Conservation (phyloP, 75 land plant genomes). For the Pinus tabuliformis region DNA sequence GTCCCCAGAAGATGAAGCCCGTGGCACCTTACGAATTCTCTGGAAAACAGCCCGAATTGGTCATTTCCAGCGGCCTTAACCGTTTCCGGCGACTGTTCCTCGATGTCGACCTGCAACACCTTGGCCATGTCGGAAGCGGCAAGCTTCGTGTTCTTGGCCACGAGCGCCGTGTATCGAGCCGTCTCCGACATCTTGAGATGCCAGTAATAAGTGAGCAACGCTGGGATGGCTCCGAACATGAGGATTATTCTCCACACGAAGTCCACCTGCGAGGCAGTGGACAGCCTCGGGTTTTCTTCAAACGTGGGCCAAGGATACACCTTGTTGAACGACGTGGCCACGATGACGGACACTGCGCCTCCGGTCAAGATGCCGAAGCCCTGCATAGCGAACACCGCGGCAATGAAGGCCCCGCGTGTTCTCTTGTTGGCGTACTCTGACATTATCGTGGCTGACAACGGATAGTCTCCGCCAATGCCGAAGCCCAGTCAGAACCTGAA, state of each 20-base stretch:
- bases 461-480: slow-evolving; percentile 57
- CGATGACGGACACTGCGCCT: slow-evolving; percentile 35
- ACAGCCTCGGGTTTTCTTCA: slow-evolving; percentile 14
- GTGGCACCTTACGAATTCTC: slow-evolving; percentile 21
- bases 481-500: slow-evolving; percentile 64
- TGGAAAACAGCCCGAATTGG: slow-evolving; percentile 8
- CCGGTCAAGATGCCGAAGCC: slow-evolving; percentile 57
- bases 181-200: slow-evolving; percentile 59
- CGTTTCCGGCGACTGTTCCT: slow-evolving; percentile 6
- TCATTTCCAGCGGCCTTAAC: neutral
- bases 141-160: slow-evolving; percentile 30
- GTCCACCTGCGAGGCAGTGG: slow-evolving; percentile 28
- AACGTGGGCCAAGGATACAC: slow-evolving; percentile 19
- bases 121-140: slow-evolving; percentile 50
- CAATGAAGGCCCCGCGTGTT: slow-evolving; percentile 42
- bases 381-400: slow-evolving; percentile 52
- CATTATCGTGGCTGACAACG: slow-evolving; percentile 53
- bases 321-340: slow-evolving; percentile 26
- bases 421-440: slow-evolving; percentile 49
- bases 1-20: slow-evolving; percentile 15
- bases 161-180: slow-evolving; percentile 57
- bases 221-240: slow-evolving; percentile 43
- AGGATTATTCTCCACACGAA: slow-evolving; percentile 42
- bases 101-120: slow-evolving; percentile 23
- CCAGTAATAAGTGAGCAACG: slow-evolving; percentile 41